These are phyloP conservation scores for Wallacemonas sp. DNA, from an alignment of 208 protist genomes.

Conservation along the genomic window DNA sequence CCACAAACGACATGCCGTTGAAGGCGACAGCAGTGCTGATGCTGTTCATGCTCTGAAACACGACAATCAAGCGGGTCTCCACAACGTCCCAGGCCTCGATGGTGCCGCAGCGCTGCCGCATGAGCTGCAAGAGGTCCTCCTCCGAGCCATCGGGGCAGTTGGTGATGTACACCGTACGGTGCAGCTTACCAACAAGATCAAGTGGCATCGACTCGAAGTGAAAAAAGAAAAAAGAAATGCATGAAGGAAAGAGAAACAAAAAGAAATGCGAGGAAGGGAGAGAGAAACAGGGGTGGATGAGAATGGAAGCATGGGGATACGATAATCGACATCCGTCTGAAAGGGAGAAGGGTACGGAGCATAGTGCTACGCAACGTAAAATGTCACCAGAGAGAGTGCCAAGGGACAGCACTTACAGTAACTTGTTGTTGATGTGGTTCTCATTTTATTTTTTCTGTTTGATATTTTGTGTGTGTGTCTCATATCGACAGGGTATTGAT, in stretches of 20 bases:
- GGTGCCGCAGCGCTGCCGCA: slow-evolving; percentile 68
- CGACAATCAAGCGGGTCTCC: slow-evolving; percentile 50
- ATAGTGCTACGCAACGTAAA: too few relatives aligned
- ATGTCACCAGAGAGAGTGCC: too few relatives aligned
- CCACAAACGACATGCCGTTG: slow-evolving; percentile 73
- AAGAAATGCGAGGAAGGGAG: slow-evolving; percentile 11
- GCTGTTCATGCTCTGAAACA: slow-evolving; percentile 85
- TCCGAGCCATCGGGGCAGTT: slow-evolving; percentile 51
- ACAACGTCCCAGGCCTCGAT: slow-evolving; percentile 83
- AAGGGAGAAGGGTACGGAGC: background rate
- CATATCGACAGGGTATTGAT: background rate
- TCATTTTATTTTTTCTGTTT: too few relatives aligned
- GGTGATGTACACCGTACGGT: slow-evolving; percentile 85
- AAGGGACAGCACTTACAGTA: too few relatives aligned
- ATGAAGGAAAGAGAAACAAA: slow-evolving; percentile 16
- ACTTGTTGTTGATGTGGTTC: too few relatives aligned
- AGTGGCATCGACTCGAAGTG: slow-evolving; percentile 51
- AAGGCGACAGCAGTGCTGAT: slow-evolving; percentile 82
- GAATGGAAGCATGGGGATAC: slow-evolving; percentile 3
- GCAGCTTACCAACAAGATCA: slow-evolving; percentile 82
- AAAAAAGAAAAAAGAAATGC: slow-evolving; percentile 12
- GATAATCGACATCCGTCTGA: too few relatives aligned
- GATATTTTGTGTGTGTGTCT: background rate
- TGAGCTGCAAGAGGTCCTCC: slow-evolving; percentile 74
- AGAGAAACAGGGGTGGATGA: background rate